phyloP scores from a whole-genome alignment of 2,329 filamentous ascomycete species.

The Alternaria arborescens region DNA sequence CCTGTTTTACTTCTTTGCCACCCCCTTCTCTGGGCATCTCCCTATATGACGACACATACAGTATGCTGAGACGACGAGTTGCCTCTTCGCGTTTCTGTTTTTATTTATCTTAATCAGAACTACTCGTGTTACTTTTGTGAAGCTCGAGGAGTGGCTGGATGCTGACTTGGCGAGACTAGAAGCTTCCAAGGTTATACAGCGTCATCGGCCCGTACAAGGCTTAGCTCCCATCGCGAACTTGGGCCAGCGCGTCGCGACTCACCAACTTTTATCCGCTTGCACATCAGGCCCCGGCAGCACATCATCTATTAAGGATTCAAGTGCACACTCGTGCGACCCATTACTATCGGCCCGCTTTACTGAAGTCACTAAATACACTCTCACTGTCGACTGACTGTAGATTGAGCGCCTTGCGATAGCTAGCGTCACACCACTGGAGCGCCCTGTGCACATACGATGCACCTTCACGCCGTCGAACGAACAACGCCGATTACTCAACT shows the following conservation, averaged over 20 bases:
- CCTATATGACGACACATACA: not conserved
- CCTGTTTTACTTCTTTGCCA: constrained; percentile 16
- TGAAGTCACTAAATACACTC: constrained; percentile 7
- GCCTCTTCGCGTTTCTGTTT: not conserved
- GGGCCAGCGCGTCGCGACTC: constrained; percentile 25
- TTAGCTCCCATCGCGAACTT: constrained; percentile 15
- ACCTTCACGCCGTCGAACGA: constrained; percentile 26
- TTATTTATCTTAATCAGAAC: not conserved
- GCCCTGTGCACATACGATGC: constrained; percentile 39
- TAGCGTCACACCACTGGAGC: constrained; percentile 31
- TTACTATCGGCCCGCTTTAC: constrained; percentile 23
- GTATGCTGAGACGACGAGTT: not conserved
- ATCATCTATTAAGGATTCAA: constrained; percentile 18
- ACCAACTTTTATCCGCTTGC: constrained; percentile 17
- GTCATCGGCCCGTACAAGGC: constrained; percentile 19
- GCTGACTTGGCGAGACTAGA: constrained; percentile 17
- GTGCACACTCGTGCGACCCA: constrained; percentile 4
- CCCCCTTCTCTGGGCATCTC: not conserved
- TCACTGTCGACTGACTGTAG: constrained; percentile 5
- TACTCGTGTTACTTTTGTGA: not conserved
- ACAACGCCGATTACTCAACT: constrained; percentile 24
- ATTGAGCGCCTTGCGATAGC: constrained; percentile 20
- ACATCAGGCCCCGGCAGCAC: constrained; percentile 26
- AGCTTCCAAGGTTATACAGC: constrained; percentile 36
- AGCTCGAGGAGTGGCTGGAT: constrained; percentile 6